Base-by-base conservation (phyloP, 345 rosid species). In the Eucalyptus paniculata region DNA sequence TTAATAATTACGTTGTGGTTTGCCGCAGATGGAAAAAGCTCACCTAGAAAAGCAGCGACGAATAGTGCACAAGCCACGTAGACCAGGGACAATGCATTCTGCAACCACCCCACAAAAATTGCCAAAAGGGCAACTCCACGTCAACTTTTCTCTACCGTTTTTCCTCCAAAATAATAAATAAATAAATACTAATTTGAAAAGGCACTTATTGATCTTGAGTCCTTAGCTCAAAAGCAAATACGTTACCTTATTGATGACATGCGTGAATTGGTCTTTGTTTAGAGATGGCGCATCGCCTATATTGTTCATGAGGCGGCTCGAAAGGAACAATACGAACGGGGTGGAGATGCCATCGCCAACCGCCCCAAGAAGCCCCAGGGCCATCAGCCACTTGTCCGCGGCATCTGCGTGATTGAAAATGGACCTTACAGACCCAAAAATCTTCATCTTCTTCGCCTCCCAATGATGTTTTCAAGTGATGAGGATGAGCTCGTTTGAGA, bases 11-110 rank as follows among this genome's bases (percentile, higher is more conserved):
- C 60, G 28, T 54, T 9, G 28, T 4, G 24, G 60, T 7, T 14
- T n/a, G 72, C 72, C 37, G 13, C 14, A 56, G 44, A 85, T 37
- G 23, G 40, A 60, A 24, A 53, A 24, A 26, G 92, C 47, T 56
- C 65, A 97, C 98, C 99, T 49, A 97, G 91, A 90, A 97, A 97
- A 93, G 98, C 94, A 67, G 92, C 91, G 89, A 95, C 72, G 95
- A 97, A 95, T 89, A 94, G 90, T 81, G 93, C 98, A 88, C 92
- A 93, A 86, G 99, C 98, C 91, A 96, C 88, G 91, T 95, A 95
- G 77, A 96, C 89, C 94, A 97, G 90, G 81, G 91, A 90, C 87
- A 94, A 88, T 58, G 98, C 90, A 89, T 97, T 97, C 98, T 96
- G 96, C 26, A 56, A 4, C 16, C 82, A 54, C 23, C 85, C 56